Conservation (phyloP, 345 rosid species). For the Carallia pectinifolia region DNA sequence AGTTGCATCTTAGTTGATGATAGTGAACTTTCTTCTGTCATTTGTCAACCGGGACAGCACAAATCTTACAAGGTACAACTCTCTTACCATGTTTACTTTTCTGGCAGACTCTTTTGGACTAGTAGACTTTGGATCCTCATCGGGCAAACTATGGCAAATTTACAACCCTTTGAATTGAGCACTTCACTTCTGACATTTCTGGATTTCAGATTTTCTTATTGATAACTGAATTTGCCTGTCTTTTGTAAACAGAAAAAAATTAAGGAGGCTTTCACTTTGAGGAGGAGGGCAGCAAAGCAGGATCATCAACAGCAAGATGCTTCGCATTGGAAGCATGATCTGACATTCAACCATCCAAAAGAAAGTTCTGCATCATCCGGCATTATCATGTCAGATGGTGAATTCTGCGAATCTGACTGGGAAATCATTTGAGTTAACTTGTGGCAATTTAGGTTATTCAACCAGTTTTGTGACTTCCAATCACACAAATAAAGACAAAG, state of each 20-base stretch:
- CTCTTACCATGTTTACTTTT: not conserved
- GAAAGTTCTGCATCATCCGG: constrained; percentile 8
- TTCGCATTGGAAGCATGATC: not conserved
- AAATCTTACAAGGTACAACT: constrained; percentile 25
- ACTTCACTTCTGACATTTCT: not conserved
- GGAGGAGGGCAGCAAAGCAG: not conserved
- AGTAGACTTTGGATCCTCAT: not conserved
- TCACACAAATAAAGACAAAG: no score
- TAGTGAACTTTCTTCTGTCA: constrained; percentile 12
- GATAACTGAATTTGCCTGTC: no score
- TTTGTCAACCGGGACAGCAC: constrained; percentile 8
- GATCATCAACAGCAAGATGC: not conserved
- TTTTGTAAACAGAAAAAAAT: constrained; percentile 8
- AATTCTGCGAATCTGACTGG: constrained; percentile 32
- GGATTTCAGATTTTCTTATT: not conserved
- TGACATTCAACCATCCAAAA: constrained; percentile 1
- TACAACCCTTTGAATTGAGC: not conserved
- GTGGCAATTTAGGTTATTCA: not conserved
- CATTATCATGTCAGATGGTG: not conserved
- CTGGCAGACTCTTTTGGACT: not conserved
- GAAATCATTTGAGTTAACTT: constrained; percentile 18
- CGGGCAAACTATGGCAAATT: not conserved
- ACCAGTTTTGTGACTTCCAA: no score
- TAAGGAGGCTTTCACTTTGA: not conserved
- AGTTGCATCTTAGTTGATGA: constrained; percentile 28